These are phyloP conservation scores for Blastobotrys aristatus DNA, from an alignment of 1,139 yeast genomes.

Conservation along the genomic window DNA sequence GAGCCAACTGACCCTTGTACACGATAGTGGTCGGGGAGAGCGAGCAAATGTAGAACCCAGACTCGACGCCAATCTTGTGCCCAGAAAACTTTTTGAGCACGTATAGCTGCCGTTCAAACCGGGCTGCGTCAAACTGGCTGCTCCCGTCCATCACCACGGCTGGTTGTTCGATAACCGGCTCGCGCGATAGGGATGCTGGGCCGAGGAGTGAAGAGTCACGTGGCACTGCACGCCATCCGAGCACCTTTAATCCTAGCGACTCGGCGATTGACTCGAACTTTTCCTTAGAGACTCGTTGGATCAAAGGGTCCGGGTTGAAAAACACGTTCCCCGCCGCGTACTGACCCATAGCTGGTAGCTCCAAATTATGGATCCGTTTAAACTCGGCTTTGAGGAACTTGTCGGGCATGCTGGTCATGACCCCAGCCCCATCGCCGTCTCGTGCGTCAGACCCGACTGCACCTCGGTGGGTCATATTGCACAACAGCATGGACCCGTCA, in stretches of 20 bases:
- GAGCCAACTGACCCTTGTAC: slow-evolving; percentile 96
- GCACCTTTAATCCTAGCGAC: slow-evolving; percentile 69
- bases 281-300: slow-evolving; percentile 59
- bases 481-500: slow-evolving; percentile 75
- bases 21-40: slow-evolving; percentile 84
- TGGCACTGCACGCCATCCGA: slow-evolving; percentile 97
- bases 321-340: slow-evolving; percentile 94
- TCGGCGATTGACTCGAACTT: slow-evolving; percentile 79
- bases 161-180: slow-evolving; percentile 88
- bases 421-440: slow-evolving; percentile 99
- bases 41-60: slow-evolving; percentile 97
- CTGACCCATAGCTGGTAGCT: slow-evolving; percentile 72
- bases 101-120: slow-evolving; percentile 78
- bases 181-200: slow-evolving; percentile 91
- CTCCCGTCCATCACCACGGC: slow-evolving; percentile 60
- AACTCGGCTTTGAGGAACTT: slow-evolving; percentile 81
- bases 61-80: slow-evolving; percentile 86
- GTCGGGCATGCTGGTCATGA: slow-evolving; percentile 88
- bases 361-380: slow-evolving; percentile 48
- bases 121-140: slow-evolving; percentile 47
- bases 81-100: slow-evolving; percentile 85
- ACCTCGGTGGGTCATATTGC: slow-evolving; percentile 99
- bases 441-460: slow-evolving; percentile 94
- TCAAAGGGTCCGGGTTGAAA: slow-evolving; percentile 71
- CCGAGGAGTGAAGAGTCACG: slow-evolving; percentile 90